These are phyloP conservation scores for Handroanthus guayacan DNA, from an alignment of 257 asterid genomes.

Conservation along the genomic window DNA sequence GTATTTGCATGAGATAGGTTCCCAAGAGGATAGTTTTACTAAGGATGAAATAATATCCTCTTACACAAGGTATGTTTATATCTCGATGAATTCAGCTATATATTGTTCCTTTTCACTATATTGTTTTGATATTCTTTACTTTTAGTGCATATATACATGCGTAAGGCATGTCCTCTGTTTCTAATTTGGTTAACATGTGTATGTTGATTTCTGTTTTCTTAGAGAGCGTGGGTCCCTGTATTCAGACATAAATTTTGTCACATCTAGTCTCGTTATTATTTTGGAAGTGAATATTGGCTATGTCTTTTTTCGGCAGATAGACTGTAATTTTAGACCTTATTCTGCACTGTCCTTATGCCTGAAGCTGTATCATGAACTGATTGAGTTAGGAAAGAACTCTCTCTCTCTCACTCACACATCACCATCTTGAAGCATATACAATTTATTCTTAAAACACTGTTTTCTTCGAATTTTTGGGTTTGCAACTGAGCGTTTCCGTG, in stretches of 20 bases:
- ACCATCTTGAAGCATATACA: constrained; percentile 2
- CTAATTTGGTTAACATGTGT: constrained; percentile 1
- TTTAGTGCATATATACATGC: background rate
- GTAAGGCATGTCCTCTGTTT: background rate
- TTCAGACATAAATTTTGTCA: constrained; percentile 9
- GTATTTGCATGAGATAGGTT: constrained; percentile 88
- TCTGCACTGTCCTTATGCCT: background rate
- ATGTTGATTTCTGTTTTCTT: background rate
- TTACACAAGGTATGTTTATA: constrained; percentile 70
- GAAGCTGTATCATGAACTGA: constrained; percentile 1
- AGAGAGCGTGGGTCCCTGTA: background rate
- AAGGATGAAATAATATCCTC: constrained; percentile 94
- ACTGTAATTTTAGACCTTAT: background rate
- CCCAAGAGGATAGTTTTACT: constrained; percentile 87
- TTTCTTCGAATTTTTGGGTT: background rate
- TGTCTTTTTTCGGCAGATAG: background rate
- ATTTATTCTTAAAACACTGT: background rate
- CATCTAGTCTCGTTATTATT: background rate
- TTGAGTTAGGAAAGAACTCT: background rate
- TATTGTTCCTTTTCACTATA: background rate
- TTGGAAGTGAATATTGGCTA: background rate
- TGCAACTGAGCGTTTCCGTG: too few relatives aligned
- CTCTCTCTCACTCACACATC: background rate
- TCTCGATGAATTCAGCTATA: constrained; percentile 13
- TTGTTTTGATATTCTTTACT: constrained; percentile 8